A percentile compares a stretch with the other conserved stretches of the same genome.
phyloP scores from a whole-genome alignment of 1,139 yeast species.

The Lodderomyces jiufengensis region DNA sequence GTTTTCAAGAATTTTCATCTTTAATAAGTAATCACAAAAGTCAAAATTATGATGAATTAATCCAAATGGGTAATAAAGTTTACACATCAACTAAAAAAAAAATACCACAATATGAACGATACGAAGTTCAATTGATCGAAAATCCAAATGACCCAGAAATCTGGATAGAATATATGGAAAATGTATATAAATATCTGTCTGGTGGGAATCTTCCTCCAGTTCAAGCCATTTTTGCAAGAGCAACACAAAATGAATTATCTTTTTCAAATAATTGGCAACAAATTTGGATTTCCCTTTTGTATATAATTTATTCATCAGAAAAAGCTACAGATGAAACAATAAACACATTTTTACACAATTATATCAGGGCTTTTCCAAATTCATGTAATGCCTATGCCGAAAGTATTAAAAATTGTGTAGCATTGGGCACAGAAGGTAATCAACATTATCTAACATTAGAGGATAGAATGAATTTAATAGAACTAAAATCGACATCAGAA shows the following conservation, averaged over 20 bases:
- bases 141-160: conserved; percentile 16
- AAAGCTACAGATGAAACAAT: conserved; percentile 9
- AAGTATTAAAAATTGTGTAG: conserved; percentile 20
- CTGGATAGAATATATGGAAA: conserved; percentile 34
- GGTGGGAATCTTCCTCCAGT: conserved; percentile 13
- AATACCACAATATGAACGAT: conserved; percentile 26
- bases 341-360: conserved; percentile 16
- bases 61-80: conserved; percentile 33
- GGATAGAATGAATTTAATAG: conserved; percentile 15
- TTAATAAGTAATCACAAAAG: conserved; percentile 33
- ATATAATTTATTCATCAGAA: conserved; percentile 5
- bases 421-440: background rate
- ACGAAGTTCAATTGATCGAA: conserved; percentile 20
- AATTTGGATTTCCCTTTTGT: conserved; percentile 27
- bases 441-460: conserved; percentile 1
- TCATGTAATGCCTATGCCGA: conserved; percentile 30
- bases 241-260: conserved; percentile 13
- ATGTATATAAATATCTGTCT: conserved; percentile 21
- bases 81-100: conserved; percentile 26
- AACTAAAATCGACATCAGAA: conserved; percentile 17
- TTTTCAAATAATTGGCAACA: conserved; percentile 17
- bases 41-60: conserved; percentile 30
- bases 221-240: conserved; percentile 22
- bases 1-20: conserved; percentile 41
- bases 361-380: conserved; percentile 21